A percentile compares a stretch with the other conserved stretches of the same genome.
These are phyloP conservation scores for Kitagawia praeruptora DNA, from an alignment of 129 eudicot species.

Conservation along the genomic window DNA sequence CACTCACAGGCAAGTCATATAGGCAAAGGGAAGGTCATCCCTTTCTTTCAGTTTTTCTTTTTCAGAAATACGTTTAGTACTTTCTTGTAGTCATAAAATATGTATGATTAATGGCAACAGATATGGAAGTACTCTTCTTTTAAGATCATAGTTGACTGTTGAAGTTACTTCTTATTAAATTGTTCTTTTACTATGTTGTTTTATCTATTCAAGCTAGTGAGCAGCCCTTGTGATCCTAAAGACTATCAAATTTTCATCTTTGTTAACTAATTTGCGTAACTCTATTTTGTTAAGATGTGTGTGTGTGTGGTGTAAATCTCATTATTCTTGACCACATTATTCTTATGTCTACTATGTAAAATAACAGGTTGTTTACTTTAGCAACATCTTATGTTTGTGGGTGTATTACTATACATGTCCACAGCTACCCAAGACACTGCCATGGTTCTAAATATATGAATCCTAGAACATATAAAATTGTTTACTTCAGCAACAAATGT, in stretches of 20 bases:
- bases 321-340: not conserved
- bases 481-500: not conserved
- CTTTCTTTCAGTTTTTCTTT: constrained; percentile 66
- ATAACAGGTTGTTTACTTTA: not conserved
- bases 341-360: not conserved
- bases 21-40: constrained; percentile 96
- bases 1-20: constrained; percentile 69
- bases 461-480: not conserved
- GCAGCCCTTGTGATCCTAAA: not conserved
- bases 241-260: not conserved
- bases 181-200: not conserved
- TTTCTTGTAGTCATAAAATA: not conserved
- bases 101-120: not conserved
- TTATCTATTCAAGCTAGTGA: not conserved
- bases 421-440: not conserved
- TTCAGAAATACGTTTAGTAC: not conserved
- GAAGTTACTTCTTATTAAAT: not conserved
- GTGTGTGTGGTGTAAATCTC: not conserved
- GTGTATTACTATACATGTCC: not conserved
- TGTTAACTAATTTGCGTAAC: not conserved
- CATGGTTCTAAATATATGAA: not conserved
- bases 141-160: not conserved
- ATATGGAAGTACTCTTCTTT: not conserved
- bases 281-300: not conserved
- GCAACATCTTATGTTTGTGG: not conserved